Percentiles rank a stretch among this genome's conserved stretches.
Conservation (phyloP, 768 basidiomycete species). For the Lactifluus pinguis region DNA sequence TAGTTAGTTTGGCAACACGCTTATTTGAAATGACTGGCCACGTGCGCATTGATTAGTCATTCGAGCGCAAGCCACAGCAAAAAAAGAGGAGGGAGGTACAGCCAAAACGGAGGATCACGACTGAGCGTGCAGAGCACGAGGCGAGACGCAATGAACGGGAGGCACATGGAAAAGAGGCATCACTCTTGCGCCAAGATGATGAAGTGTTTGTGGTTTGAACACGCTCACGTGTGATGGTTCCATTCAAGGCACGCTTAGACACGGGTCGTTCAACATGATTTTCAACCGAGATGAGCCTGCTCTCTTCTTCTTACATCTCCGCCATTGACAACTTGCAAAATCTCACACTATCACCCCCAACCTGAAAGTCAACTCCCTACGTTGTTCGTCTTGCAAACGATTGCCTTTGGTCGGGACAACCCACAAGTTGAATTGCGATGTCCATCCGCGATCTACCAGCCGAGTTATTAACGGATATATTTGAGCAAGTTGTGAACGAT, state of each 20-base stretch:
- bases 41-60: too few species aligned
- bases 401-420: neutral
- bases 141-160: neutral
- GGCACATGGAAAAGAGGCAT: slow-evolving; percentile 9
- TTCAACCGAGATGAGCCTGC: too few species aligned
- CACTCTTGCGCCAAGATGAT: neutral
- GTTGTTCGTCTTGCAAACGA: neutral
- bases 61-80: too few species aligned
- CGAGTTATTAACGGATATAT: slow-evolving; percentile 64
- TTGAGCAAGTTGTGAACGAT: slow-evolving; percentile 62
- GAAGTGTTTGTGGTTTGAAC: neutral
- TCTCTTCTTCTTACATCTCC: neutral
- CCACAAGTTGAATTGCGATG: slow-evolving; percentile 3
- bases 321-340: neutral
- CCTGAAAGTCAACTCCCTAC: neutral
- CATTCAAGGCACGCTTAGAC: neutral
- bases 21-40: too few species aligned
- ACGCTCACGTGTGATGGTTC: slow-evolving; percentile 3
- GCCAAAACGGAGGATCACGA: slow-evolving; percentile 1
- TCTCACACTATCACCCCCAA: neutral
- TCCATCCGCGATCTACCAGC: slow-evolving; percentile 39
- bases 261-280: too few species aligned
- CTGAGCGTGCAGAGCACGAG: slow-evolving; percentile 3
- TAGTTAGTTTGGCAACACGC: too few species aligned
- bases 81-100: slow-evolving; percentile 1